Evolutionary conservation across 495 filamentous ascomycete species (phyloP), one percentile per base, ranked within the genome.

Genomic region (Glarea lozoyensis): DNA sequence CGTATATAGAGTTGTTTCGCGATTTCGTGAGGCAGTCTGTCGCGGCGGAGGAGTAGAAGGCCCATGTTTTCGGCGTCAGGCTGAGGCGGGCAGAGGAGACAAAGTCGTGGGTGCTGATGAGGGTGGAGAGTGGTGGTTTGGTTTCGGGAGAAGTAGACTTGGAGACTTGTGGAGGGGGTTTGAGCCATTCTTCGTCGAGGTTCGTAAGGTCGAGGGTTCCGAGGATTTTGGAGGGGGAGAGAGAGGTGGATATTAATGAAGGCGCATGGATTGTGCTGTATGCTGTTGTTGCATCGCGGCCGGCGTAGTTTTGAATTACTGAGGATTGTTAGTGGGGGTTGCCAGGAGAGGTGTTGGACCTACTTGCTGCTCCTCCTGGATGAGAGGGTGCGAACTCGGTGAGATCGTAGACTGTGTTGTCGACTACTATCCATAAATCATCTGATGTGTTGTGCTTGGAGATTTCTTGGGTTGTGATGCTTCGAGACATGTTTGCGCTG

Each of bases 41-140:
- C 5, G 88, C 84, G 10, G 85, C 86, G 27, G 81, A 85, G 24
- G 82, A 82, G 53, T 84, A 81, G 62, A 89, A 94, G 0, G 87
- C 88, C 76, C 82, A 86, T 10, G 87, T 75, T 57, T 93, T 93
- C 16, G 70, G 65, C 20, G 68, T 73, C 25, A 82, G 67, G 12
- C 71, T 79, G 16, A 65, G 66, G 4, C 70, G 66, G 2, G 86
- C 84, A 2, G 79, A 78, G 11, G 57, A 22, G 49, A 79, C 73
- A 60, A 93, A 90, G 57, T 93, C 88, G 46, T 86, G 68, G 23
- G 75, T 65, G 36, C 75, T 86, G 53, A 93, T 82, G 33, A 92
- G 55, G 15, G 74, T 75, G 17, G 76, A 62, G 11, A 94, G 65
- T 0, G 79, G 77, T 2, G 84, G 82, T 47, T 81, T 86, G 15